A percentile compares a stretch with the other conserved stretches of the same genome.
Evolutionary conservation across 371 early-diverging fungal species (phyloP).

Genomic region (Choanephora cucurbitarum): DNA sequence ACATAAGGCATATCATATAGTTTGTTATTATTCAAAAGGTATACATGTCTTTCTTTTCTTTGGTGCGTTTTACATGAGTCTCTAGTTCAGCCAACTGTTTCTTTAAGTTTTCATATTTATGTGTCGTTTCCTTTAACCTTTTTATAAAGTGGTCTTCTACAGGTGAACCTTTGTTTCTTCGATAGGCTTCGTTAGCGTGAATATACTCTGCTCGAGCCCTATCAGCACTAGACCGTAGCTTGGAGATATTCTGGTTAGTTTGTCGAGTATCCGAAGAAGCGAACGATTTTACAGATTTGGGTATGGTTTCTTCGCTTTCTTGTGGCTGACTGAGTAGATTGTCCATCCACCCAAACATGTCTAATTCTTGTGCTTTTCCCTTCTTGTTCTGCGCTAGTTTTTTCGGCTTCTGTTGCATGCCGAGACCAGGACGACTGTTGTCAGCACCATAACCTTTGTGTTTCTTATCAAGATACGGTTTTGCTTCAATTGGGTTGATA

Average conservation of each 20-base stretch:
- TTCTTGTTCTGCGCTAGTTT: no score
- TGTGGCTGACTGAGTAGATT: constrained; percentile 8
- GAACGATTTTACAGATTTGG: neutral
- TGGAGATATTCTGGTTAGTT: constrained; percentile 9
- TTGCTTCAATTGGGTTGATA: constrained; percentile 23
- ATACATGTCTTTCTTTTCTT: constrained; percentile 29
- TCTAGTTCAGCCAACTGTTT: constrained; percentile 11
- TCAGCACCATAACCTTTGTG: neutral
- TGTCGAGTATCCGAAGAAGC: neutral
- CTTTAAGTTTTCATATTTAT: constrained; percentile 12
- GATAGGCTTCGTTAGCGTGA: constrained; percentile 19
- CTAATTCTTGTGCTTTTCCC: neutral
- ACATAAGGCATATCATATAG: no score
- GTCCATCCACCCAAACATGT: constrained; percentile 26
- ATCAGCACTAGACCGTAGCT: constrained; percentile 21
- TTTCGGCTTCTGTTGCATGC: constrained; percentile 7
- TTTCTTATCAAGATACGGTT: neutral
- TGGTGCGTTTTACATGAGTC: constrained; percentile 18
- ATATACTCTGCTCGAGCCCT: constrained; percentile 10
- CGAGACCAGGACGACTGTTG: constrained; percentile 17
- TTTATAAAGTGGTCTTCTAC: constrained; percentile 23
- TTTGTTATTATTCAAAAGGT: constrained; percentile 31
- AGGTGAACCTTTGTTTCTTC: constrained; percentile 26
- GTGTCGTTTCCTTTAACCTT: constrained; percentile 18
- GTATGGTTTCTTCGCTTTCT: neutral